Evolutionary conservation across 495 filamentous ascomycete species (phyloP).

Genomic region (Aspergillus asperescens): DNA sequence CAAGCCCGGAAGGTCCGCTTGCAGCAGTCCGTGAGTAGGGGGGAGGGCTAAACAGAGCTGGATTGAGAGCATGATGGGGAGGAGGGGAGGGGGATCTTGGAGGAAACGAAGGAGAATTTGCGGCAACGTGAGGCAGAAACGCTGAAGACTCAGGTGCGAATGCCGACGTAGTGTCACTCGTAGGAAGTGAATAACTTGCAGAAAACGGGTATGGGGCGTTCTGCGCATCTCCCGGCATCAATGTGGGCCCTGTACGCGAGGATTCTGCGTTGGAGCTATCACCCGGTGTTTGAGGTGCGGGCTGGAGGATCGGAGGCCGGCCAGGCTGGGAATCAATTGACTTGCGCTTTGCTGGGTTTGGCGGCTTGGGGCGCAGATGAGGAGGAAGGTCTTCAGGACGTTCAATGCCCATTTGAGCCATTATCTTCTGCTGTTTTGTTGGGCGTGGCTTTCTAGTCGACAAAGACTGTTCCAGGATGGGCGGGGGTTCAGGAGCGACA

Average conservation of each 20-base stretch:
- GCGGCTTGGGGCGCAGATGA: constrained; percentile 68
- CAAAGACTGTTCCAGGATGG: constrained; percentile 74
- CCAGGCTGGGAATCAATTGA: constrained; percentile 30
- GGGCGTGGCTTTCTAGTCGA: constrained; percentile 96
- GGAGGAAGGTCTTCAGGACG: constrained; percentile 85
- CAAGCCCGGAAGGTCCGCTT: constrained; percentile 20
- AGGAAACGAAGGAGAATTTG: constrained; percentile 38
- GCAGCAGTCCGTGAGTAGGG: constrained; percentile 32
- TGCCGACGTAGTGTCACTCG: constrained; percentile 35
- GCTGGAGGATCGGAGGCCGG: constrained; percentile 26
- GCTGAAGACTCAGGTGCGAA: constrained; percentile 39
- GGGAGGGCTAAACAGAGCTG: constrained; percentile 40
- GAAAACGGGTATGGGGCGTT: constrained; percentile 37
- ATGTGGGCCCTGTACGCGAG: constrained; percentile 28
- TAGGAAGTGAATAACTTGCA: constrained; percentile 37
- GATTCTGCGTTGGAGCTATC: constrained; percentile 21
- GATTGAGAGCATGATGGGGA: constrained; percentile 29
- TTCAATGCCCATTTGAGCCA: constrained; percentile 77
- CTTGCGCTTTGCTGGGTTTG: constrained; percentile 50
- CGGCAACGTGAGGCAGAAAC: constrained; percentile 37
- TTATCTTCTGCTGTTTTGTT: constrained; percentile 95
- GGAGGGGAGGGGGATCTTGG: constrained; percentile 35
- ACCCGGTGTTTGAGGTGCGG: constrained; percentile 24
- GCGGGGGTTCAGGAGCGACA: constrained; percentile 77
- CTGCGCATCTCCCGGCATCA: constrained; percentile 32